These are phyloP conservation scores for Macroventuria anomochaeta DNA, from an alignment of 2,329 filamentous ascomycete species.

Conservation along the genomic window DNA sequence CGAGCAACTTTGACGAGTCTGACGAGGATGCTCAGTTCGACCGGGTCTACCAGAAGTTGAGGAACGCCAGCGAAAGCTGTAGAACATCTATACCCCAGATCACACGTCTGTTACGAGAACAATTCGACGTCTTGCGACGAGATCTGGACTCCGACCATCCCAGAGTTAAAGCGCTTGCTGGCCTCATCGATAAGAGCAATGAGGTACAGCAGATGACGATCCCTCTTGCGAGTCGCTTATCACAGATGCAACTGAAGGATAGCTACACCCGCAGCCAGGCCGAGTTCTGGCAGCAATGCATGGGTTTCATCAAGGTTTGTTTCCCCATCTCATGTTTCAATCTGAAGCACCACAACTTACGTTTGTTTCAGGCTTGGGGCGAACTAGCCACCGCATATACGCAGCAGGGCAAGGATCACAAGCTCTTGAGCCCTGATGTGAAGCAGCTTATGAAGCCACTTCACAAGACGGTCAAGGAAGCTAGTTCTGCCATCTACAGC, in stretches of 20 bases:
- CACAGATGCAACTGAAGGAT: conserved; percentile 83
- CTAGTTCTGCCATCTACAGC: conserved; percentile 72
- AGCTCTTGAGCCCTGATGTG: conserved; percentile 67
- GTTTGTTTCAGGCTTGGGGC: conserved; percentile 63
- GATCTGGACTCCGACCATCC: conserved; percentile 46
- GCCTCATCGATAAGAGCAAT: conserved; percentile 74
- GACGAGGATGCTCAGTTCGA: conserved; percentile 86
- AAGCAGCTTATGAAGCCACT: conserved; percentile 78
- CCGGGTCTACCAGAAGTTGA: conserved; percentile 77
- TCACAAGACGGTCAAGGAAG: conserved; percentile 83
- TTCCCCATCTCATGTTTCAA: conserved; percentile 21
- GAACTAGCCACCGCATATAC: conserved; percentile 61
- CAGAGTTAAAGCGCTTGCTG: conserved; percentile 52
- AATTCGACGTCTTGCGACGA: conserved; percentile 37
- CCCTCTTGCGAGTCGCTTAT: conserved; percentile 73
- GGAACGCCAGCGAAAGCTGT: conserved; percentile 75
- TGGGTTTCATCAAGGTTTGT: conserved; percentile 68
- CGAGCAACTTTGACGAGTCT: conserved; percentile 66
- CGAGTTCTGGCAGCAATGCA: conserved; percentile 74
- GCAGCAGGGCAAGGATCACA: conserved; percentile 50
- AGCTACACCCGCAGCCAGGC: conserved; percentile 71
- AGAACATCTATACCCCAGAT: conserved; percentile 70
- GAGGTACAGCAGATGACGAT: conserved; percentile 76
- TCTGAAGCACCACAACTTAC: conserved; percentile 41
- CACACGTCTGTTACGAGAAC: conserved; percentile 34